Percentiles rank a stretch among this genome's conserved stretches.
These are phyloP conservation scores for Trichosphaerium sp. DNA, from an alignment of 78 protist species.

Conservation along the genomic window DNA sequence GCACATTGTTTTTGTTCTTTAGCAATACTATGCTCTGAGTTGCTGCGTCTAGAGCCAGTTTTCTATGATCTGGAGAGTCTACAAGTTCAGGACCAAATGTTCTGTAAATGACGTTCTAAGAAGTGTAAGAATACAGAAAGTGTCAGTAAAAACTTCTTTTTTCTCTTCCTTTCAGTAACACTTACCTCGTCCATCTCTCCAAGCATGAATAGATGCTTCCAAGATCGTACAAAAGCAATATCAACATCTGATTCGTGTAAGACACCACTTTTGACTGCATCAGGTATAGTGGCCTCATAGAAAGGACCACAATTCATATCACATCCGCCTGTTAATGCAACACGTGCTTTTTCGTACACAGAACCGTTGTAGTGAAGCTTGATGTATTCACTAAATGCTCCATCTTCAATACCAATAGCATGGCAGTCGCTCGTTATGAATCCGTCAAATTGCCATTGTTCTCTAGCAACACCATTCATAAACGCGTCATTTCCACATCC, in stretches of 20 bases:
- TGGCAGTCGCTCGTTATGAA: neutral
- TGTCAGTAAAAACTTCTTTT: too few species aligned
- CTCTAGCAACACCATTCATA: neutral
- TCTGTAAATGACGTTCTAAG: neutral
- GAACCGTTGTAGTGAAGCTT: too few species aligned
- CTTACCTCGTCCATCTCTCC: neutral
- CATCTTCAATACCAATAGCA: too few species aligned
- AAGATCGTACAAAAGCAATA: neutral
- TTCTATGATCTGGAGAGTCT: neutral
- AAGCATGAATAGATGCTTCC: neutral
- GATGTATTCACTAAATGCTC: too few species aligned
- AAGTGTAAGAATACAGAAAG: neutral
- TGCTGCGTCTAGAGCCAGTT: neutral
- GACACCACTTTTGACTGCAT: neutral
- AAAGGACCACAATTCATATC: neutral
- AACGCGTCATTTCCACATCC: constrained; percentile 7
- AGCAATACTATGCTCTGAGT: neutral
- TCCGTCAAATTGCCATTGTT: neutral
- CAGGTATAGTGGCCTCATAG: neutral
- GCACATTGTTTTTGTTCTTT: neutral
- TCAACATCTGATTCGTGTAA: neutral
- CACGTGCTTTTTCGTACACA: neutral
- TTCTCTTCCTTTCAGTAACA: too few species aligned
- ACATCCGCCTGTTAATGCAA: neutral
- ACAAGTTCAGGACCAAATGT: neutral